Conservation (phyloP, 345 rosid genomes). For the Cardamine chenopodiifolia region DNA sequence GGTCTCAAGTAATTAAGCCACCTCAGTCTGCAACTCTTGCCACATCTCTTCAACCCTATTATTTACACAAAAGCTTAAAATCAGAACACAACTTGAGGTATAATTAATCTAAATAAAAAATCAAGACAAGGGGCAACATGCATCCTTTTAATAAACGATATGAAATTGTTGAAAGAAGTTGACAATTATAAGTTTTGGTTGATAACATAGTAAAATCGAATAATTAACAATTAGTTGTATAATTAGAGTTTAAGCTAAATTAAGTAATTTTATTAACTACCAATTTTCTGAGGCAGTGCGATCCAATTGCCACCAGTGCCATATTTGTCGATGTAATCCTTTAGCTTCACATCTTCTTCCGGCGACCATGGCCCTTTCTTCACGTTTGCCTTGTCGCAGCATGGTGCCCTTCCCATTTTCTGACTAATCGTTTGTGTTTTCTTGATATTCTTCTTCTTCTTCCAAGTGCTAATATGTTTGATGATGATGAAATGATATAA, state of each 20-base stretch:
- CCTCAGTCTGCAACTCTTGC: slow-evolving; percentile 96
- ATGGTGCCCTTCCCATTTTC: slow-evolving; percentile 95
- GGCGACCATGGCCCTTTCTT: slow-evolving; percentile 99
- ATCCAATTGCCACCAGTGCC: slow-evolving; percentile 99
- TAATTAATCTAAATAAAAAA: background rate
- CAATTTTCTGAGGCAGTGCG: slow-evolving; percentile 96
- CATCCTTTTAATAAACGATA: background rate
- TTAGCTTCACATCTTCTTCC: slow-evolving; percentile 93
- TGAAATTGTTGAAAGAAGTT: background rate
- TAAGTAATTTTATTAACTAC: slow-evolving; percentile 51
- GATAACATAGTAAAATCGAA: background rate
- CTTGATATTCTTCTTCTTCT: slow-evolving; percentile 17
- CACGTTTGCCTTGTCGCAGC: slow-evolving; percentile 92
- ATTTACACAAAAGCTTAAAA: slow-evolving; percentile 26
- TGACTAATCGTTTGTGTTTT: slow-evolving; percentile 19
- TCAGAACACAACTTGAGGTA: background rate
- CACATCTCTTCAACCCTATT: slow-evolving; percentile 91
- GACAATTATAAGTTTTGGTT: background rate
- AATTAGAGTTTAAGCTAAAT: background rate
- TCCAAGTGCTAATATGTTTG: slow-evolving; percentile 19
- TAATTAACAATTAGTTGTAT: background rate
- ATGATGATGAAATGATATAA: slow-evolving; percentile 37
- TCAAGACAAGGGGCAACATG: background rate
- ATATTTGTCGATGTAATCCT: slow-evolving; percentile 73
- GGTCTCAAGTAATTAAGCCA: slow-evolving; percentile 98